Evolutionary conservation across 257 asterid genomes (phyloP), one percentile per base, ranked within the genome.

Genomic region (Osmanthus fragrans): DNA sequence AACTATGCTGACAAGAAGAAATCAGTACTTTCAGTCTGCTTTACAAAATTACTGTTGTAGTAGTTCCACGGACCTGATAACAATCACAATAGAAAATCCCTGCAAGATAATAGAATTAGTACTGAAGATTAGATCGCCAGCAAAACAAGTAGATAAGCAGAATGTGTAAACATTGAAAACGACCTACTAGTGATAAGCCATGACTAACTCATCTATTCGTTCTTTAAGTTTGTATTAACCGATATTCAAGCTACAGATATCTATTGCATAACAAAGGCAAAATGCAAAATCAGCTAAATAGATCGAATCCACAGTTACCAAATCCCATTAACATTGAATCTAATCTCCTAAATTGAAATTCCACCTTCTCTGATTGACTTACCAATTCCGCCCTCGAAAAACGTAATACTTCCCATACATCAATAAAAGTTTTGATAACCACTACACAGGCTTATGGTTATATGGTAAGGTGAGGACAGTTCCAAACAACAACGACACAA

Each of bases 101-200:
- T 81, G 82, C 81, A 77, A 15, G 66, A 73, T 39, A 79, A 73
- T 69, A 73, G 36, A 56, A 79, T 37, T 40, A 81, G 70, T 74
- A 60, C 70, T 76, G 64, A 34, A 18, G 33, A 56, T 73, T 72
- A 67, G 70, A 29, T 36, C 27, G 66, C 10, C n/a, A 21, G 12
- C 12, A 54, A 54, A 6, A 6, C 9, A 54, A 0, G 11, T 18
- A 54, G 27, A 18, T 54, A n/a, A 54, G 11, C 12, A n/a, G 56
- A 7, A 47, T 15, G 15, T 47, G 56, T 47, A 15, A 47, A 47
- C 6, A 0, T 15, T 47, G 56, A 47, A 47, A 16, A 47, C 4
- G 21, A 15, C 21, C 7, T 4, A 47, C 15, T 13, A 47, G 56
- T 47, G 56, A 15, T 47, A 15, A 42, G 54, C 54, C 54, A 45